Base-by-base conservation (phyloP, 306 rosid species). In the Prinsepia uniflora region DNA sequence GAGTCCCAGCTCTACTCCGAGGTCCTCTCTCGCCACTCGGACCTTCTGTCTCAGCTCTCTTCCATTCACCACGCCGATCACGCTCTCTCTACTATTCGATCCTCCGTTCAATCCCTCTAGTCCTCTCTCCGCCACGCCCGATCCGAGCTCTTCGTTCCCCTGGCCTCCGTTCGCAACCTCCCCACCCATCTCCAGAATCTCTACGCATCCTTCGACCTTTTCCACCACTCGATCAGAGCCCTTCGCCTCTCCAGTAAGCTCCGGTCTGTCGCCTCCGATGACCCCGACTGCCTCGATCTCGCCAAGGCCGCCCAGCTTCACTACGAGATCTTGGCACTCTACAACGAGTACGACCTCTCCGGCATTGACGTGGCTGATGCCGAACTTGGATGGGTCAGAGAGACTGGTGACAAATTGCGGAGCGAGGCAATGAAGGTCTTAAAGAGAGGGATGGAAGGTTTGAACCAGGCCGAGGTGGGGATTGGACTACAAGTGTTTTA, bases 391-490 rank as follows among this genome's bases (percentile, higher is more conserved):
- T 95, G 86, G 87, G 95, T 94, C 4, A 89, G 66, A 20, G 96
- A 89, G 44, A 87, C 89, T 0, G 96, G 99, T 0, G 96, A 95
- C 63, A 72, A 55, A 55, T 76, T 95, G 75, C 76, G 99, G 60
- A 74, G 63, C 44, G 97, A 89, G 78, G 97, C 97, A 8, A 95
- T 87, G 99, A 84, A 78, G 75, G 91, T 92, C 17, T 74, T 95
- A 44, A 92, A 87, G 63, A 62, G 95, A 42, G 99, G 99, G 54
- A 89, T 91, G 99, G 99, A 91, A 79, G 96, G 99, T 55, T 73
- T 95, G 87, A 95, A 95, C 60, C 96, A 95, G 62, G 97, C 96
- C 6, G 97, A 91, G 83, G 99, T 91, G 18, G 99, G 97, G 15
- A 89, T 95, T 5, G 97, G 97, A 0, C 81, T 95, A 81, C 99